phyloP scores from a whole-genome alignment of 805 yeast genomes.

The Blastobotrys americana region DNA sequence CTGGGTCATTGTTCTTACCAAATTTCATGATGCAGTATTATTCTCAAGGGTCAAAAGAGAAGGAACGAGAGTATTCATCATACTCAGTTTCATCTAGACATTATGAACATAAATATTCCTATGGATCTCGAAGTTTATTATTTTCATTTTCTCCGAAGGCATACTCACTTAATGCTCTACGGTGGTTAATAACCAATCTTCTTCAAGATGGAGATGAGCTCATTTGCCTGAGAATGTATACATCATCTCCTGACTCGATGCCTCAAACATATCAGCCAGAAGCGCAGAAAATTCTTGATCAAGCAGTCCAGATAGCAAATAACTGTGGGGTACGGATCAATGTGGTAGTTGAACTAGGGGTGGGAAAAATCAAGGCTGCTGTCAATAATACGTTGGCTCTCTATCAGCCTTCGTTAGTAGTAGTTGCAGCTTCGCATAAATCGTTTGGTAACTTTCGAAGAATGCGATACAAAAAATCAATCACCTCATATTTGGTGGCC shows the following conservation, averaged over 20 bases:
- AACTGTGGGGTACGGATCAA: constrained; percentile 11
- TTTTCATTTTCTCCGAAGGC: constrained; percentile 16
- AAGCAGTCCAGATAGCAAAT: constrained; percentile 11
- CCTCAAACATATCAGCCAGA: constrained; percentile 13
- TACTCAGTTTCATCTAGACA: constrained; percentile 19
- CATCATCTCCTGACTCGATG: constrained; percentile 3
- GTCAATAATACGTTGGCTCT: constrained; percentile 52
- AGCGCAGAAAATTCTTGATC: constrained; percentile 15
- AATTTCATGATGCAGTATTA: constrained; percentile 3
- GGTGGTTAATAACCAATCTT: constrained; percentile 16
- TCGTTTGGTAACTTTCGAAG: constrained; percentile 49
- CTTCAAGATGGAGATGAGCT: constrained; percentile 21
- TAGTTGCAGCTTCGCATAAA: constrained; percentile 40
- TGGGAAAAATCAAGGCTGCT: constrained; percentile 50
- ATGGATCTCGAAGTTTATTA: constrained; percentile 16
- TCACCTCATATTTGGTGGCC: constrained; percentile 58
- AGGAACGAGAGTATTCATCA: constrained; percentile 13
- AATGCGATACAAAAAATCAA: constrained; percentile 44
- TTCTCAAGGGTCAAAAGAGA: constrained; percentile 4
- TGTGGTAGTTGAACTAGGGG: constrained; percentile 53
- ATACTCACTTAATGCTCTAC: constrained; percentile 14
- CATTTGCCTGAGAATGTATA: constrained; percentile 16
- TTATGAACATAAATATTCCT: constrained; percentile 5
- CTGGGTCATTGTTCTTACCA: neutral
- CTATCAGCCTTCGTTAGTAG: constrained; percentile 54